phyloP scores from a whole-genome alignment of 1,139 yeast genomes.

The Debaryomycetaceae sp. region DNA sequence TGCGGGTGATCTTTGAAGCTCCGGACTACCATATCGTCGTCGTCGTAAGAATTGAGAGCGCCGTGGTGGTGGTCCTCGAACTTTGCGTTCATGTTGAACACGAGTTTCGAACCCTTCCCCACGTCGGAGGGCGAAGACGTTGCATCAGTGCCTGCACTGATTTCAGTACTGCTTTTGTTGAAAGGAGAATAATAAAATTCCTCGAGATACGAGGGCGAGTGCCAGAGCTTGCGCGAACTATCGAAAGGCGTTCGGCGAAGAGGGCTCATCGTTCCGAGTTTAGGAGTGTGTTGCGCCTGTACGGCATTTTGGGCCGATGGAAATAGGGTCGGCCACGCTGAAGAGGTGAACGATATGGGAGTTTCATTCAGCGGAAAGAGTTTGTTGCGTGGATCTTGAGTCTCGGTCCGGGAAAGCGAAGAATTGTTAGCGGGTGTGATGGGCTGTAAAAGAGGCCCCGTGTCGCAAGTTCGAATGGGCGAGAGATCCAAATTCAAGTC shows the following conservation, averaged over 20 bases:
- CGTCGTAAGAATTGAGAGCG: conserved; percentile 29
- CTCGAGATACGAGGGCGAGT: conserved; percentile 56
- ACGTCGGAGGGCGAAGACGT: not conserved
- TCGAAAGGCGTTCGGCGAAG: conserved; percentile 32
- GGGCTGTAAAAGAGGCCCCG: conserved; percentile 57
- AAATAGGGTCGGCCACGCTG: no score
- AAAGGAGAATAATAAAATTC: conserved; percentile 57
- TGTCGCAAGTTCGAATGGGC: conserved; percentile 44
- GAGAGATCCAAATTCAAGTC: conserved; percentile 53
- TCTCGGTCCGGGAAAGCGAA: no score
- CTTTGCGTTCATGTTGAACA: not conserved
- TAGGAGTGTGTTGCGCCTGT: conserved; percentile 22
- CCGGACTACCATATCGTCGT: conserved; percentile 45
- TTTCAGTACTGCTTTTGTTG: conserved; percentile 9
- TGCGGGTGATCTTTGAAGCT: conserved; percentile 26
- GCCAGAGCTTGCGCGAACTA: conserved; percentile 42
- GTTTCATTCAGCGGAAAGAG: no score
- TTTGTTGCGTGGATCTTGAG: no score
- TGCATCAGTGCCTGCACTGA: conserved; percentile 2
- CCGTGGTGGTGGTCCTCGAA: not conserved
- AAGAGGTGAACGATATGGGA: no score
- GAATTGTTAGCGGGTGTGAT: conserved; percentile 33
- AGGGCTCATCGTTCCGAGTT: conserved; percentile 25
- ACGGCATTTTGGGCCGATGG: no score
- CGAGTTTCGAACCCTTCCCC: not conserved